Percentiles rank a stretch among this genome's conserved stretches.
Conservation (phyloP, 2,329 filamentous ascomycete genomes). For the Fusarium tanahbumbuense region DNA sequence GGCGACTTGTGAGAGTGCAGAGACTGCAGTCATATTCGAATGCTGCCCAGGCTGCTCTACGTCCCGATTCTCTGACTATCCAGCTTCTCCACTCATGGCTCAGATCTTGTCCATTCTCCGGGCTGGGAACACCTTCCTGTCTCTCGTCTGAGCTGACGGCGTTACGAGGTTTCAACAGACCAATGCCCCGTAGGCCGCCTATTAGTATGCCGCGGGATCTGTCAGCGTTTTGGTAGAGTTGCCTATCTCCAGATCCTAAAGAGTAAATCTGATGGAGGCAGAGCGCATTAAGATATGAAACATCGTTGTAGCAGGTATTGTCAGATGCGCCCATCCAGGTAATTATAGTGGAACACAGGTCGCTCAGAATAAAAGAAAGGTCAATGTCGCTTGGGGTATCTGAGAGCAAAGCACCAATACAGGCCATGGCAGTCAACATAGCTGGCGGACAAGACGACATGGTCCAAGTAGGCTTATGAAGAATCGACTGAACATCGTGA, state of each 20-base stretch:
- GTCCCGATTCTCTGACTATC: background rate
- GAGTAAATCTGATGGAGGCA: conserved; percentile 7
- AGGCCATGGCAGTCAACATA: background rate
- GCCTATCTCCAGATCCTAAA: background rate
- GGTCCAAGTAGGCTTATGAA: background rate
- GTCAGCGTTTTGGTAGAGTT: background rate
- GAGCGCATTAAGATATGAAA: background rate
- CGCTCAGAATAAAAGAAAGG: background rate
- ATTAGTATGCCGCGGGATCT: conserved; percentile 1
- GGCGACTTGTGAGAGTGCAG: conserved; percentile 3
- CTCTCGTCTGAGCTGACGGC: background rate
- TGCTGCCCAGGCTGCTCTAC: background rate
- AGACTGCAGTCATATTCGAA: conserved; percentile 9
- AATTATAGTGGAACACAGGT: background rate
- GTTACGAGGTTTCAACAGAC: background rate
- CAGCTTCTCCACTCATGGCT: background rate
- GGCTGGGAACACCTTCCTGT: background rate
- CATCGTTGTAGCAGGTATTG: background rate
- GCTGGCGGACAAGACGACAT: conserved; percentile 1
- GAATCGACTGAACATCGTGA: background rate
- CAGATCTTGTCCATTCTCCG: background rate
- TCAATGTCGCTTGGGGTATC: background rate
- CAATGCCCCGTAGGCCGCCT: background rate
- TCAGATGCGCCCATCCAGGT: conserved; percentile 2
- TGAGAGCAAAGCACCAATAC: background rate